Base-by-base conservation (phyloP, 495 filamentous ascomycete genomes). In the Jackrogersella minutella region DNA sequence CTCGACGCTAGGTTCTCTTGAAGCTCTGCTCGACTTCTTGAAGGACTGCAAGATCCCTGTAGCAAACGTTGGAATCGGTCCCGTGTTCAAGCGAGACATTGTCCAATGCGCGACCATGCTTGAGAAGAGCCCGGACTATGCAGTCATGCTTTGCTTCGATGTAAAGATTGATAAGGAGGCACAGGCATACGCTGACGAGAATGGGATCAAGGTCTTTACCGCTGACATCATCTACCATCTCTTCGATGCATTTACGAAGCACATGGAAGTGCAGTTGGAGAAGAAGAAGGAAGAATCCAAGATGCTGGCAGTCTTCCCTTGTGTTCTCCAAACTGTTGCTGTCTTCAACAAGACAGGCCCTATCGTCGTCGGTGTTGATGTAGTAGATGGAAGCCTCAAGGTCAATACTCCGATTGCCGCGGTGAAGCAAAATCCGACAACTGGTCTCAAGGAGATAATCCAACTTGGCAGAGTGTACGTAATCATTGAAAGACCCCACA, bases 131-230 rank as follows among this genome's bases (percentile, higher is more conserved):
- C 93, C 92, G 70, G 95, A 99, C 75, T 96, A 88, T 63, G 96
- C 96, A 21, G 93, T 98, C 76, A 99, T 99, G 96, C 89, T 99
- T 16, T 98, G 96, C 76, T 99, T 99, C 83, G 96, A 99, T 74
- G 96, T 99, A 76, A 97, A 97, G 81, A 91, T 99, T 19, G 96
- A 99, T 78, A 97, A 97, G 77, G 96, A 99, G 71, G 96, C 96
- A 1, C 85, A 89, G 69, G 84, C 84, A 11, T 97, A 98, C 69
- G 96, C 96, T 37, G 91, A 97, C 8, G 93, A 97, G 54, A 87
- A 97, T 36, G 94, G 94, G 28, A 91, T 99, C 75, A 99, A 97
- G 85, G 92, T 99, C 72, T 98, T 98, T 82, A 96, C 92, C 0
- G 96, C 96, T 5, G 93, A 99, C 69, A 99, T 99, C 70, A 99